Percentiles rank a stretch among this genome's conserved stretches.
These are phyloP conservation scores for Cinnamomum micranthum DNA, from an alignment of 164 flowering plant genomes.

Conservation along the genomic window DNA sequence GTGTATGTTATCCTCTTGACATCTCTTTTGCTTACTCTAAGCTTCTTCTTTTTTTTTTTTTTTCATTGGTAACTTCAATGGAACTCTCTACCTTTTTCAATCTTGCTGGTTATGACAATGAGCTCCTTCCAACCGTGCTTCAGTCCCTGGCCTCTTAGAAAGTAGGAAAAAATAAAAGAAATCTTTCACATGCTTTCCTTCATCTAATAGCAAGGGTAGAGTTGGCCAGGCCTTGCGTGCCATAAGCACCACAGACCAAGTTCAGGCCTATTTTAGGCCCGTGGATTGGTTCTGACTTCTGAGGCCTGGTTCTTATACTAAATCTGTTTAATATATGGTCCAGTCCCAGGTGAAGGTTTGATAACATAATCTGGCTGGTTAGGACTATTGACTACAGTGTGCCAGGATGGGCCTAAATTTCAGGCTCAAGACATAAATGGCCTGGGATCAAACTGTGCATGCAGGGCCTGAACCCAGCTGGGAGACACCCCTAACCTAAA, in stretches of 20 bases:
- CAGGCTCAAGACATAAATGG: neutral
- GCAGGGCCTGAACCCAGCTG: neutral
- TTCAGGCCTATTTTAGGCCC: neutral
- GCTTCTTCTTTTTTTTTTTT: neutral
- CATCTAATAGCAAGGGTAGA: neutral
- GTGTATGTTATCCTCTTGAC: slow-evolving; percentile 53
- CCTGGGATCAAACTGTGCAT: neutral
- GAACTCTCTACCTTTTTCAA: too few relatives aligned
- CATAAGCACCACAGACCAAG: neutral
- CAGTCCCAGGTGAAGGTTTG: neutral
- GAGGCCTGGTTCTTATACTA: neutral
- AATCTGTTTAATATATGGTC: neutral
- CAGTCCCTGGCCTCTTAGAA: neutral
- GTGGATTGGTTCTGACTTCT: neutral
- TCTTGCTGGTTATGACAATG: too few relatives aligned
- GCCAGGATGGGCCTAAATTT: neutral
- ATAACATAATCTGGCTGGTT: neutral
- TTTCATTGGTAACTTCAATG: too few relatives aligned
- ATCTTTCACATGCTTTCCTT: neutral
- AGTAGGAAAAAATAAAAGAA: too few relatives aligned
- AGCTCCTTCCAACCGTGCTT: too few relatives aligned
- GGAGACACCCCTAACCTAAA: neutral
- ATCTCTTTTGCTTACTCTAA: neutral
- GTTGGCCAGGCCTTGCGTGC: too few relatives aligned
- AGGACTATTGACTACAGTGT: neutral